A percentile compares a stretch with the other conserved stretches of the same genome.
Evolutionary conservation across 495 filamentous ascomycete species (phyloP).

Genomic region (Penicillium paxilli): DNA sequence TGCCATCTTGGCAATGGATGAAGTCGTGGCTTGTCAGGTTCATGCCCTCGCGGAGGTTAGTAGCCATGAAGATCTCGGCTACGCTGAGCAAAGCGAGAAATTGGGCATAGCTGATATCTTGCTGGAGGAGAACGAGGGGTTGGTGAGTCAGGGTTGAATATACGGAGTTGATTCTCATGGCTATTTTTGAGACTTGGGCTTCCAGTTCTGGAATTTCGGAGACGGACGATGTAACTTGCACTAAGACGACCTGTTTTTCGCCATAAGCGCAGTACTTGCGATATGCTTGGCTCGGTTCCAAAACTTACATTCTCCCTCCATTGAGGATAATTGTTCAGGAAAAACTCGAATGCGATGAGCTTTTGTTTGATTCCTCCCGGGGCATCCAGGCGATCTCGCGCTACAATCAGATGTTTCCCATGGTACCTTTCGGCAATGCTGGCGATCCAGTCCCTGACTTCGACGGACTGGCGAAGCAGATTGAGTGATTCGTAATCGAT

Average conservation of each 20-base stretch:
- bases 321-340: constrained; percentile 80
- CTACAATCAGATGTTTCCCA: constrained; percentile 82
- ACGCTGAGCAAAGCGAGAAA: constrained; percentile 81
- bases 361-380: constrained; percentile 86
- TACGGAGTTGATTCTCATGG: constrained; percentile 78
- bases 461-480: constrained; percentile 60
- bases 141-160: constrained; percentile 82
- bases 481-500: constrained; percentile 67
- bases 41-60: constrained; percentile 88
- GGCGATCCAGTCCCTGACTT: constrained; percentile 71
- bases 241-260: constrained; percentile 65
- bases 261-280: not conserved
- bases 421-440: constrained; percentile 70
- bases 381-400: constrained; percentile 83
- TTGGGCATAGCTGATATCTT: constrained; percentile 83
- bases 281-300: not conserved
- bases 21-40: constrained; percentile 88
- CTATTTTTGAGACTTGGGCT: constrained; percentile 79
- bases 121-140: constrained; percentile 83
- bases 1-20: constrained; percentile 81
- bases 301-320: constrained; percentile 69
- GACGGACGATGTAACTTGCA: constrained; percentile 82
- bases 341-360: constrained; percentile 81
- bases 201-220: constrained; percentile 77
- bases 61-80: constrained; percentile 82